A percentile compares a stretch with the other conserved stretches of the same genome.
Conservation (phyloP, 805 yeast genomes). For the Pichia membranifaciens region DNA sequence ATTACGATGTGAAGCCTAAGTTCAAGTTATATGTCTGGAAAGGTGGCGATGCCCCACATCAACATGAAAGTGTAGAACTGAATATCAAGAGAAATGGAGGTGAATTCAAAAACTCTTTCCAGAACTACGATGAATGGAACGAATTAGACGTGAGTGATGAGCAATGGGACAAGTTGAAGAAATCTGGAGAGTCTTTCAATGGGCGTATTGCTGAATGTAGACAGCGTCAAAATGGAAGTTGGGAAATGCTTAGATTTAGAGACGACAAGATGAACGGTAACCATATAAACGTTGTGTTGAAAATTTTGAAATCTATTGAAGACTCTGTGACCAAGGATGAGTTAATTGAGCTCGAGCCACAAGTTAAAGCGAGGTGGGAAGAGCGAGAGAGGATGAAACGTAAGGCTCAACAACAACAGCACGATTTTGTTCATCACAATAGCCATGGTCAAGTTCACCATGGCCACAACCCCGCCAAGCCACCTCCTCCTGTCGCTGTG, state of each 20-base stretch:
- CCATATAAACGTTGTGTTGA: constrained; percentile 73
- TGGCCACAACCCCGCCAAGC: constrained; percentile 3
- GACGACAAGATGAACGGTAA: constrained; percentile 91
- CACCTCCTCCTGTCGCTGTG: constrained; percentile 11
- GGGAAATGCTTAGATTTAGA: constrained; percentile 85
- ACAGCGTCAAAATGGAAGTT: constrained; percentile 56
- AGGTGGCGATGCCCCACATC: constrained; percentile 39
- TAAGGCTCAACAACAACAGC: constrained; percentile 19
- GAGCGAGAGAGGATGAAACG: constrained; percentile 40
- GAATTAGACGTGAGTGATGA: constrained; percentile 56
- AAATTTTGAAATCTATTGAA: constrained; percentile 74
- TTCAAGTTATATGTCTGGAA: constrained; percentile 72
- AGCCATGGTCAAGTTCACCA: constrained; percentile 5
- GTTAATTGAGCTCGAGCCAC: constrained; percentile 49
- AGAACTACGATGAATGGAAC: constrained; percentile 59
- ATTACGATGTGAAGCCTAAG: constrained; percentile 75
- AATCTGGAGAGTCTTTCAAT: constrained; percentile 71
- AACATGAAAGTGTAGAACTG: constrained; percentile 33
- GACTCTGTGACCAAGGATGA: constrained; percentile 85
- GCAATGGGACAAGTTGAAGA: constrained; percentile 77
- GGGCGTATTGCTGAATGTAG: constrained; percentile 86
- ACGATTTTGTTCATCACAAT: constrained; percentile 13
- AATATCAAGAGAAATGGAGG: constrained; percentile 30
- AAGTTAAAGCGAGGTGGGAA: constrained; percentile 58
- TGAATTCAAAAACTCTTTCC: constrained; percentile 28